Percentiles rank a stretch among this genome's conserved stretches.
phyloP scores from a whole-genome alignment of 208 protist species.

The Crithidia fasciculata region DNA sequence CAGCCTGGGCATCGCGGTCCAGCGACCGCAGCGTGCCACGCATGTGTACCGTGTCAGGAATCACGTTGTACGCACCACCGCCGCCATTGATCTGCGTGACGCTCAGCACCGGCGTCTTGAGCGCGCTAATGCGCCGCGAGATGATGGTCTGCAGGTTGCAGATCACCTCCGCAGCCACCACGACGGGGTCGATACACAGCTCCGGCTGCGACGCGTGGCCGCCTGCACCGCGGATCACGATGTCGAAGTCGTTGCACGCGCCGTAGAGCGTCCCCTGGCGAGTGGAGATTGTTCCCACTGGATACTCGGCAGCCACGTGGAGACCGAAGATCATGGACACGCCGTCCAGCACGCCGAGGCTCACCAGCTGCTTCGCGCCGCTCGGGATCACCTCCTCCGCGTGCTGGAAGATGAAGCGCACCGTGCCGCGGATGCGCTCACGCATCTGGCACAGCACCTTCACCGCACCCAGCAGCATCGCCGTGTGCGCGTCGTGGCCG shows the following conservation, averaged over 20 bases:
- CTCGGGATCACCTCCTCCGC: slow-evolving; percentile 72
- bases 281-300: slow-evolving; percentile 26
- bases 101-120: slow-evolving; percentile 63
- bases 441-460: slow-evolving; percentile 59
- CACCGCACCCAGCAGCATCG: slow-evolving; percentile 68
- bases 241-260: slow-evolving; percentile 73
- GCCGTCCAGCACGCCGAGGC: slow-evolving; percentile 53
- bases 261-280: slow-evolving; percentile 45
- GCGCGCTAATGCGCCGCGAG: slow-evolving; percentile 62
- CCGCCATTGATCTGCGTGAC: slow-evolving; percentile 63
- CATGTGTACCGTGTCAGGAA: slow-evolving; percentile 66
- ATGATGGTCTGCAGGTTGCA: slow-evolving; percentile 71
- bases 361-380: slow-evolving; percentile 62
- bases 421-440: slow-evolving; percentile 59
- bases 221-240: slow-evolving; percentile 65
- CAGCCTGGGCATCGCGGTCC: slow-evolving; percentile 34
- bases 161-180: slow-evolving; percentile 64
- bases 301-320: slow-evolving; percentile 44
- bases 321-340: slow-evolving; percentile 69
- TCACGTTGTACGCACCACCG: slow-evolving; percentile 73
- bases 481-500: slow-evolving; percentile 74
- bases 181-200: slow-evolving; percentile 69
- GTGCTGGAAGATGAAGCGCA: slow-evolving; percentile 81
- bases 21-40: slow-evolving; percentile 71
- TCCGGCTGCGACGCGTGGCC: slow-evolving; percentile 77